phyloP scores from a whole-genome alignment of 495 filamentous ascomycete genomes.

The Penicillium alfredii region DNA sequence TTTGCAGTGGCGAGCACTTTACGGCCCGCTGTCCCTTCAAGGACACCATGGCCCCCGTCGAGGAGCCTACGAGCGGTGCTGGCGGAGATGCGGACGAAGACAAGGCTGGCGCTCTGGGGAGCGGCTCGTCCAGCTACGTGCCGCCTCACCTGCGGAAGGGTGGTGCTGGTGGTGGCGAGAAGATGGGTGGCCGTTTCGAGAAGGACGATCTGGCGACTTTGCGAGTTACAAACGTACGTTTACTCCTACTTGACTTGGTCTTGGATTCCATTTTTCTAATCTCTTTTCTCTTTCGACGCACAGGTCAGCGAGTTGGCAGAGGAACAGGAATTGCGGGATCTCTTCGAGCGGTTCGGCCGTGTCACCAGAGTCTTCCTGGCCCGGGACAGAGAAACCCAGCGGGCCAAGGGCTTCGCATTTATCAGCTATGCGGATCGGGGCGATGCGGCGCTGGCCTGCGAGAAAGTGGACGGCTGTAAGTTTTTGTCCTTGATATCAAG shows the following conservation, averaged over 20 bases:
- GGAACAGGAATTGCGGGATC: slow-evolving; percentile 86
- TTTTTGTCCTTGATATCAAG: slow-evolving; percentile 13
- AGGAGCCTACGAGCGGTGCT: slow-evolving; percentile 54
- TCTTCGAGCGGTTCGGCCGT: slow-evolving; percentile 95
- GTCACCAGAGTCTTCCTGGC: slow-evolving; percentile 96
- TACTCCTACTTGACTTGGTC: slow-evolving; percentile 2
- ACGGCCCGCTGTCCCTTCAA: slow-evolving; percentile 90
- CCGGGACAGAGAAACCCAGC: slow-evolving; percentile 89
- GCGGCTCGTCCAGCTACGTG: slow-evolving; percentile 76
- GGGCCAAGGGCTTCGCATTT: slow-evolving; percentile 97
- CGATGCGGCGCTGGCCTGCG: slow-evolving; percentile 86
- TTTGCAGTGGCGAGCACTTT: slow-evolving; percentile 97
- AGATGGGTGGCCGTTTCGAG: slow-evolving; percentile 92
- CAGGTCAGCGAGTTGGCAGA: slow-evolving; percentile 96
- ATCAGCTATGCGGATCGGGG: slow-evolving; percentile 86
- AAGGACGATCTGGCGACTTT: slow-evolving; percentile 94
- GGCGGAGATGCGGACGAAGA: slow-evolving; percentile 47
- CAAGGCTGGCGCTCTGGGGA: slow-evolving; percentile 51
- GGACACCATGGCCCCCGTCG: slow-evolving; percentile 72
- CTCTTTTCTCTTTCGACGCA: slow-evolving; percentile 13
- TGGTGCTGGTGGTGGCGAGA: slow-evolving; percentile 62
- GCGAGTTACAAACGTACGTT: slow-evolving; percentile 92
- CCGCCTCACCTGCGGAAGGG: slow-evolving; percentile 85
- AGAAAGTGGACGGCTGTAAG: slow-evolving; percentile 95
- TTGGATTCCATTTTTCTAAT: slow-evolving; percentile 5